phyloP scores from a whole-genome alignment of 2,329 filamentous ascomycete genomes.

The Claviceps sp. region DNA sequence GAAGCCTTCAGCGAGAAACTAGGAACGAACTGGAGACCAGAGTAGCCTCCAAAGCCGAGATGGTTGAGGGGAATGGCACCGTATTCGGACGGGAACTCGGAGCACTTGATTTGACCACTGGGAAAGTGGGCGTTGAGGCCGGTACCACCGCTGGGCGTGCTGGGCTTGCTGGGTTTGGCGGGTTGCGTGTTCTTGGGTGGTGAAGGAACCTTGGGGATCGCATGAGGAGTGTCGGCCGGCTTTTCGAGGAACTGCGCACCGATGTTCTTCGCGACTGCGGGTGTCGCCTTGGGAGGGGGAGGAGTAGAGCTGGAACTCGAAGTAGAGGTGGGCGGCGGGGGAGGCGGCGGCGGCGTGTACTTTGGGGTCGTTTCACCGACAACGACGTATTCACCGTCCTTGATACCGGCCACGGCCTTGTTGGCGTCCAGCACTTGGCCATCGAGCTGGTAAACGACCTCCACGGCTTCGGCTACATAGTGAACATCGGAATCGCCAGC shows the following conservation, averaged over 20 bases:
- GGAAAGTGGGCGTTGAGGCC: slow-evolving; percentile 61
- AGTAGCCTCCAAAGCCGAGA: slow-evolving; percentile 61
- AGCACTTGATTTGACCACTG: slow-evolving; percentile 58
- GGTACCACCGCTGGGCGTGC: neutral
- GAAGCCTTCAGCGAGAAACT: slow-evolving; percentile 32
- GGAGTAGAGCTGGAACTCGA: slow-evolving; percentile 19
- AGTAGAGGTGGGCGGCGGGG: neutral
- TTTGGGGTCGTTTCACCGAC: slow-evolving; percentile 45
- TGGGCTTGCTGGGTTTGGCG: slow-evolving; percentile 9
- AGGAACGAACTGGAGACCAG: slow-evolving; percentile 57
- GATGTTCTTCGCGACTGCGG: neutral
- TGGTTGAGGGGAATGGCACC: slow-evolving; percentile 61
- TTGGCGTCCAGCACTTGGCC: slow-evolving; percentile 45
- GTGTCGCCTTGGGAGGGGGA: slow-evolving; percentile 18
- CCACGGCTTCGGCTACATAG: slow-evolving; percentile 45
- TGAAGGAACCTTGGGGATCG: slow-evolving; percentile 12
- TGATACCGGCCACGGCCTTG: slow-evolving; percentile 59
- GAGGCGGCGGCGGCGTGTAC: slow-evolving; percentile 31
- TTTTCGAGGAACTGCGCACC: slow-evolving; percentile 7
- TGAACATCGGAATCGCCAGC: slow-evolving; percentile 32
- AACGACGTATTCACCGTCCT: slow-evolving; percentile 55
- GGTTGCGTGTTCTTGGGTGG: slow-evolving; percentile 9
- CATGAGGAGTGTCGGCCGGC: slow-evolving; percentile 1
- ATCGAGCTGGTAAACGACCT: slow-evolving; percentile 60
- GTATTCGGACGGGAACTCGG: slow-evolving; percentile 63